Evolutionary conservation across 441 rosid species (phyloP).

Genomic region (Brassica balearica): DNA sequence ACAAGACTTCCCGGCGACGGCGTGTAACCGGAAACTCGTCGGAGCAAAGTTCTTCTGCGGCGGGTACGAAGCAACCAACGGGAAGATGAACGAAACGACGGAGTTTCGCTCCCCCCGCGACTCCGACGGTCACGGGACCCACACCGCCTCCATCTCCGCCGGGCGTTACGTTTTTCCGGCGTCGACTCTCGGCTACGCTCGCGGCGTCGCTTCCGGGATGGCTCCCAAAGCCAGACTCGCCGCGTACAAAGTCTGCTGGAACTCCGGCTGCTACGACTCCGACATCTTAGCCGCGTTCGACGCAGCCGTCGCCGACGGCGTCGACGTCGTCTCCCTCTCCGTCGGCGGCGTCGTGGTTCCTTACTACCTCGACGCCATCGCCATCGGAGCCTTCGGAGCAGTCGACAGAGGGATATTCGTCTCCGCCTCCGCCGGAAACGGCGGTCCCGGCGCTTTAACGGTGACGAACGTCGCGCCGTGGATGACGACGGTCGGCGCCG

Average conservation of each 20-base stretch:
- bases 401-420: conserved; percentile 77
- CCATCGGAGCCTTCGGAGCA: conserved; percentile 85
- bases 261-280: conserved; percentile 73
- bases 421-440: conserved; percentile 80
- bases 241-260: conserved; percentile 75
- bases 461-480: conserved; percentile 78
- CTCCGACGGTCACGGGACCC: conserved; percentile 78
- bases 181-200: conserved; percentile 69
- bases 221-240: conserved; percentile 77
- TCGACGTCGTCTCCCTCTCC: conserved; percentile 80
- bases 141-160: conserved; percentile 70
- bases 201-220: conserved; percentile 75
- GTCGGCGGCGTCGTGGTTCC: conserved; percentile 95
- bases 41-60: conserved; percentile 77
- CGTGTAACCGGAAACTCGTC: conserved; percentile 79
- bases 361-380: conserved; percentile 80
- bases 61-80: conserved; percentile 82
- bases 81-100: conserved; percentile 69
- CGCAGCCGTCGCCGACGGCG: conserved; percentile 81
- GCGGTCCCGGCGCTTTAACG: conserved; percentile 71
- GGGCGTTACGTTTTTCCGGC: conserved; percentile 71
- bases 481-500: conserved; percentile 74
- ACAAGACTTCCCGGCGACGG: conserved; percentile 50
- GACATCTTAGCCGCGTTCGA: conserved; percentile 94
- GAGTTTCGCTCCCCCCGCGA: conserved; percentile 68